Evolutionary conservation across 306 rosid genomes (phyloP).

Genomic region (Alnus glutinosa): DNA sequence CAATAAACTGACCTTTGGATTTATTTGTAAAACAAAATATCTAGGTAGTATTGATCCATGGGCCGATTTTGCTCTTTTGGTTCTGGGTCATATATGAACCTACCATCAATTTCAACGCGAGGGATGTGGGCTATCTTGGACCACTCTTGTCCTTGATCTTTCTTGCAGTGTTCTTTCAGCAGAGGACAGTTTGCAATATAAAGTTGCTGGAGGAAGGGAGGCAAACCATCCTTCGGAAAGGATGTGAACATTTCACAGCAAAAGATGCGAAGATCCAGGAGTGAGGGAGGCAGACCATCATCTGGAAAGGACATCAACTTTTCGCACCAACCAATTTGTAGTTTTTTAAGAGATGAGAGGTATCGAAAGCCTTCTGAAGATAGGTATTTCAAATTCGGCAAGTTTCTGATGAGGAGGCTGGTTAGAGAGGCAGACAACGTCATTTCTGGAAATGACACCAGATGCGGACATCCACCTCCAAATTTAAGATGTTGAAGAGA

Average conservation of each 20-base stretch:
- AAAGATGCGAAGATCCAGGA: neutral
- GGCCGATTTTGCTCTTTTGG: too few relatives aligned
- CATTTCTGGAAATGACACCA: slow-evolving; percentile 20
- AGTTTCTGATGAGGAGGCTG: neutral
- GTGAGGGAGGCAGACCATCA: neutral
- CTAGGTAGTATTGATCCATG: too few relatives aligned
- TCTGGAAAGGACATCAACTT: neutral
- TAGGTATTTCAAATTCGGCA: slow-evolving; percentile 15
- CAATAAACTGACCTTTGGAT: too few relatives aligned
- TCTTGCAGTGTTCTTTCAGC: slow-evolving; percentile 6
- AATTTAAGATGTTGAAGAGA: slow-evolving; percentile 7
- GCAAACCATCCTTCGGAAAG: neutral
- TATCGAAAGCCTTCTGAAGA: slow-evolving; percentile 16
- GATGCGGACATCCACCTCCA: neutral
- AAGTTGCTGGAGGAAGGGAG: neutral
- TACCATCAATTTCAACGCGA: too few relatives aligned
- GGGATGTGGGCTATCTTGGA: slow-evolving; percentile 18
- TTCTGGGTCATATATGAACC: too few relatives aligned
- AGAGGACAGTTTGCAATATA: fast-evolving
- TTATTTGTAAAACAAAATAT: too few relatives aligned
- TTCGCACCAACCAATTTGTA: neutral
- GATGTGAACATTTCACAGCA: neutral
- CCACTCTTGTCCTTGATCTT: neutral
- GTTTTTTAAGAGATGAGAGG: slow-evolving; percentile 27
- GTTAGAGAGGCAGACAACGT: slow-evolving; percentile 22